phyloP scores from a whole-genome alignment of 768 basidiomycete species.

The Boletus coccyginus region DNA sequence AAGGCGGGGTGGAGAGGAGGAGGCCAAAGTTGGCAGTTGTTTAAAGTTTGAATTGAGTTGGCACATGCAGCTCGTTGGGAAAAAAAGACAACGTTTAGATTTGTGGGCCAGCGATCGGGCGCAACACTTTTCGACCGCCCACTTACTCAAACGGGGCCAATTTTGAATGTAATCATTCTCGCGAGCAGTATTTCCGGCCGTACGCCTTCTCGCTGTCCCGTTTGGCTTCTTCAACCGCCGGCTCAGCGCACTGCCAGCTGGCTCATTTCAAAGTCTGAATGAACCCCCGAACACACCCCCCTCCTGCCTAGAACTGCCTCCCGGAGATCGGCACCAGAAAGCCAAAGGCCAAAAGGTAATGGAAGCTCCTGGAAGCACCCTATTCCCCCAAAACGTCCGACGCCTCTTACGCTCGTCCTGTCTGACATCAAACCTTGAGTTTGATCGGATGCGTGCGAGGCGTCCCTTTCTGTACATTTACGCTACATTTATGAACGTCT shows the following conservation, averaged over 20 bases:
- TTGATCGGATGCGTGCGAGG: constrained; percentile 12
- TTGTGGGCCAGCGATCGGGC: constrained; percentile 23
- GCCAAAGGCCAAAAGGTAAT: constrained; percentile 18
- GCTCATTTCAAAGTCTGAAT: neutral
- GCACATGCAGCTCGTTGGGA: constrained; percentile 18
- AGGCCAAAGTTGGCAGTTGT: constrained; percentile 33
- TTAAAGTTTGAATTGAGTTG: constrained; percentile 64
- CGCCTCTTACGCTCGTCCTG: constrained; percentile 1
- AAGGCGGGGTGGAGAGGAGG: constrained; percentile 23
- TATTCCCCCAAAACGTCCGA: constrained; percentile 4
- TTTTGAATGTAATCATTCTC: no score
- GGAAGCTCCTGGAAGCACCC: constrained; percentile 7
- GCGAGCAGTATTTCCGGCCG: constrained; percentile 6
- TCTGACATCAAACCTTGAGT: constrained; percentile 28
- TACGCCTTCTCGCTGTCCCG: constrained; percentile 13
- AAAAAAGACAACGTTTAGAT: constrained; percentile 13
- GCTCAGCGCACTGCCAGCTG: neutral
- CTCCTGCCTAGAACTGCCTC: neutral
- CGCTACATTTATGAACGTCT: constrained; percentile 2
- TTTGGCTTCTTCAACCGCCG: neutral
- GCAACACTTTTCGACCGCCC: neutral
- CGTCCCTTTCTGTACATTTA: constrained; percentile 1
- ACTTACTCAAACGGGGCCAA: neutral
- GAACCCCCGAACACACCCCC: neutral
- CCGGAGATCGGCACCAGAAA: constrained; percentile 18